phyloP scores from a whole-genome alignment of 345 rosid genomes.

The Raphanus sativus region DNA sequence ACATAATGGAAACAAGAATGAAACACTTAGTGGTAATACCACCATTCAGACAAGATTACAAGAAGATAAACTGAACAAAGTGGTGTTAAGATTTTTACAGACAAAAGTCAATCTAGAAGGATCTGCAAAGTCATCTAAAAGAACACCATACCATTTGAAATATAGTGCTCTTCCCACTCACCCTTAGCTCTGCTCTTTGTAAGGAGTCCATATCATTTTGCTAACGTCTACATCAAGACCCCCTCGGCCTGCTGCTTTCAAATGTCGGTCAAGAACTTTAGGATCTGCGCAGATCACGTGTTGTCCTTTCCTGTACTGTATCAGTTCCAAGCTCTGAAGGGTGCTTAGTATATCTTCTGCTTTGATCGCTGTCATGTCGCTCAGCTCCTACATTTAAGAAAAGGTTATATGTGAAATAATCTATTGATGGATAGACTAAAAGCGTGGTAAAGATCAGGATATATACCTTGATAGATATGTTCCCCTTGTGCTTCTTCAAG shows the following conservation, averaged over 20 bases:
- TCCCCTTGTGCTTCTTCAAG: slow-evolving; percentile 95
- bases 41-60: no score
- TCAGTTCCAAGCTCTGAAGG: slow-evolving; percentile 92
- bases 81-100: background rate
- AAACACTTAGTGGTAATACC: no score
- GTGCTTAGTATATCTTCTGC: slow-evolving; percentile 94
- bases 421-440: background rate
- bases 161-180: background rate
- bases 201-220: slow-evolving; percentile 98
- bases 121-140: slow-evolving; percentile 1
- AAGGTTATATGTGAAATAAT: background rate
- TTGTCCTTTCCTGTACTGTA: slow-evolving; percentile 98
- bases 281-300: slow-evolving; percentile 99
- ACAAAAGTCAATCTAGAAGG: slow-evolving; percentile 11
- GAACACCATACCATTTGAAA: slow-evolving; percentile 13
- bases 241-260: slow-evolving; percentile 96
- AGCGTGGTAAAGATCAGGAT: background rate
- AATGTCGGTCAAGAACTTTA: slow-evolving; percentile 92
- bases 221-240: slow-evolving; percentile 96
- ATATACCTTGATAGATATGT: slow-evolving; percentile 92
- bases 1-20: no score
- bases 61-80: no score
- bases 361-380: slow-evolving; percentile 98
- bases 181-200: slow-evolving; percentile 76
- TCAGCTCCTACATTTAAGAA: slow-evolving; percentile 65